Base-by-base conservation (phyloP, 192 early-diverging fungal species). In the Cetraspora pellucida region DNA sequence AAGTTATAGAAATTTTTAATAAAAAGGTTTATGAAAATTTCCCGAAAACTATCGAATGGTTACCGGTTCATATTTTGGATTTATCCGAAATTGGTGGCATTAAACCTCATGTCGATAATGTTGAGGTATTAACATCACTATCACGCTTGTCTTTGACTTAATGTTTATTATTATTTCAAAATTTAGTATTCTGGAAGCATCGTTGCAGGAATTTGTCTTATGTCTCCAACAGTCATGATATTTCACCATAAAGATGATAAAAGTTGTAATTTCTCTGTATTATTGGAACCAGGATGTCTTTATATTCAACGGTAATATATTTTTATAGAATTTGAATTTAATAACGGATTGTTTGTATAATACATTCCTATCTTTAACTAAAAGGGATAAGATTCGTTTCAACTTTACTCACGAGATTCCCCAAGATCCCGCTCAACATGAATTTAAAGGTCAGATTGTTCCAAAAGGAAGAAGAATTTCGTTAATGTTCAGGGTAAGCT, bases 361-460 rank as follows among this genome's bases (percentile, higher is more conserved):
- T 54, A 23, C 37, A 52, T 54, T n/a, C n/a, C n/a, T 10, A 46
- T 50, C 5, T n/a, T 23, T 28, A 13, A 28, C 23, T 25, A 8
- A 52, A 37, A 82, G 89, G 19, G 89, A 85, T 50, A 74, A 74
- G 7, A 84, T 94, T n/a, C 85, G 94, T 52, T 94, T 90, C 67
- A 81, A 88, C 30, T 96, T 91, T 80, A 93, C 91, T 1, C 94
- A 96, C 75, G 94, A 92, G 65, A 93, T 96, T 16, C 90, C 90
- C 0, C 73, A 79, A 1, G 78, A 87, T 27, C 70, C 82, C 1
- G 67, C 72, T 10, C 82, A 90, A 61, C 83, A 88, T 17, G 63
- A 50, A 0, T 93, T 90, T 81, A 82, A 78, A 31, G 90, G 88
- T 13, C 74, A 80, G 21, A 25, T 76, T 0, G 80, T 94, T 19